A percentile compares a stretch with the other conserved stretches of the same genome.
Conservation (phyloP, 2,329 filamentous ascomycete genomes). For the Microdochium trichocladiopsis region DNA sequence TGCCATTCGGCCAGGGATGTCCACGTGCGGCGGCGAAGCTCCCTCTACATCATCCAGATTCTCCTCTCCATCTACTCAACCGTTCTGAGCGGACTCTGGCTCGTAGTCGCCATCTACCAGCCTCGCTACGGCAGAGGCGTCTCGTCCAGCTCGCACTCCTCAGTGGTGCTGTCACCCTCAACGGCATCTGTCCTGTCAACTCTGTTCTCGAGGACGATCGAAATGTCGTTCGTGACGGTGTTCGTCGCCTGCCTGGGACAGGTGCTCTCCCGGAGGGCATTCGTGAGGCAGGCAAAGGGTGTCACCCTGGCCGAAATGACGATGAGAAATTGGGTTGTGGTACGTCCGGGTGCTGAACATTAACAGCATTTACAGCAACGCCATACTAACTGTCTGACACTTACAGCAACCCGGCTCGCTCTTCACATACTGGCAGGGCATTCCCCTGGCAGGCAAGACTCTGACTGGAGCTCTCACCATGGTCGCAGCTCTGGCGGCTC, state of each 20-base stretch:
- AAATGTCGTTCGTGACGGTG: conserved; percentile 70
- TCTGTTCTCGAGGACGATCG: conserved; percentile 67
- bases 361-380: background rate
- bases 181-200: conserved; percentile 63
- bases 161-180: conserved; percentile 41
- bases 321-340: conserved; percentile 67
- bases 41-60: conserved; percentile 41
- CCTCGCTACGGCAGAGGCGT: conserved; percentile 57
- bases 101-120: conserved; percentile 53
- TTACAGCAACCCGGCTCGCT: conserved; percentile 59
- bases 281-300: conserved; percentile 52
- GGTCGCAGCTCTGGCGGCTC: conserved; percentile 55
- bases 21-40: conserved; percentile 24
- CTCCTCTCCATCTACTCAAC: conserved; percentile 55
- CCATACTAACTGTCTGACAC: background rate
- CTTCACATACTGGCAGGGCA: conserved; percentile 59
- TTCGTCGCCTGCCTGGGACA: conserved; percentile 72
- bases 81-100: conserved; percentile 56
- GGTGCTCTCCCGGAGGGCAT: conserved; percentile 61
- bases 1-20: conserved; percentile 20
- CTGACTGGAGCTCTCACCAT: conserved; percentile 59
- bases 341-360: conserved; percentile 13
- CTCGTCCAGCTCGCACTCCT: conserved; percentile 38
- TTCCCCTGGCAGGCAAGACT: conserved; percentile 57
- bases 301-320: conserved; percentile 70